These are phyloP conservation scores for Syzygium grande DNA, from an alignment of 345 rosid species.

Conservation along the genomic window DNA sequence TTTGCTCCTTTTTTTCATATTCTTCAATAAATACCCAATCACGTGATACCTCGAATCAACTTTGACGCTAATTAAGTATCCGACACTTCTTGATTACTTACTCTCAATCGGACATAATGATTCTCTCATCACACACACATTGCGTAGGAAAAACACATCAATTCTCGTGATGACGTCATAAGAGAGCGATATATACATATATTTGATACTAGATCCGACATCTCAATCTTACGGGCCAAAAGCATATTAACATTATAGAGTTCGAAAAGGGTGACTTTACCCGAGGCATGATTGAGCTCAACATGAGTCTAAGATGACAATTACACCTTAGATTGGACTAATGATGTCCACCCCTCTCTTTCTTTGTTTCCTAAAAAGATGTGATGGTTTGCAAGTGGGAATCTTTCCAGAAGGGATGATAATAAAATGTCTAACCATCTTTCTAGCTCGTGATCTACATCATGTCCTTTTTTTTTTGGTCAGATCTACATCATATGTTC, in stretches of 20 bases:
- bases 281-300: rapidly evolving
- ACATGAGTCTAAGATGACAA: neutral
- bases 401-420: neutral
- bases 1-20: too few relatives aligned
- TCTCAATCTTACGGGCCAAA: neutral
- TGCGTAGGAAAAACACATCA: neutral
- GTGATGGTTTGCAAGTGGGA: neutral
- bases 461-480: too few relatives aligned
- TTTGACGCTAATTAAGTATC: neutral
- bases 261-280: rapidly evolving
- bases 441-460: neutral
- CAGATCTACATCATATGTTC: too few relatives aligned
- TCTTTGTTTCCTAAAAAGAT: neutral
- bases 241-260: neutral
- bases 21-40: too few relatives aligned
- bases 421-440: neutral
- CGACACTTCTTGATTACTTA: neutral
- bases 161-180: rapidly evolving
- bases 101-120: rapidly evolving
- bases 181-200: neutral
- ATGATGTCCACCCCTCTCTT: neutral
- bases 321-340: neutral
- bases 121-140: neutral
- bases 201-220: rapidly evolving
- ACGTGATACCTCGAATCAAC: neutral